phyloP scores from a whole-genome alignment of 2,329 filamentous ascomycete species.

The Trichoderma brevicompactum region DNA sequence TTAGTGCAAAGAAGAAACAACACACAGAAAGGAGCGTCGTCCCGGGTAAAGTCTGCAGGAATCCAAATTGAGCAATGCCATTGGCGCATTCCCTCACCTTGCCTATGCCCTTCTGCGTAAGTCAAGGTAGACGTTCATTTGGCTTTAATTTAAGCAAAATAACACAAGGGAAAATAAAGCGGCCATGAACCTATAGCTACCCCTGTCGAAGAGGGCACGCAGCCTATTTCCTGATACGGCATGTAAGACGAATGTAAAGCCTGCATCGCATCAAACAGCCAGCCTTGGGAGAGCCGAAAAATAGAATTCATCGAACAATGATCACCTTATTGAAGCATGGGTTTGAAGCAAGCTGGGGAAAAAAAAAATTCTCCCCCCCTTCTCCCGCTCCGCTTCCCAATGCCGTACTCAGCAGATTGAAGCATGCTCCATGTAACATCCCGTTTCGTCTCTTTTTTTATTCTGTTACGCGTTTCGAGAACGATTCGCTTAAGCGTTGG shows the following conservation, averaged over 20 bases:
- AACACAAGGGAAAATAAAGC: not conserved
- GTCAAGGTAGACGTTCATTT: not conserved
- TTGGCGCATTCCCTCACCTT: not conserved
- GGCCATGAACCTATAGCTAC: not conserved
- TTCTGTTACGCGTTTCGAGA: constrained; percentile 9
- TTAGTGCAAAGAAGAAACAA: constrained; percentile 10
- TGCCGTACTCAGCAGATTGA: constrained; percentile 9
- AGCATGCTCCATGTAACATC: not conserved
- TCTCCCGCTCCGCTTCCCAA: not conserved
- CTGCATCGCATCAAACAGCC: constrained; percentile 4
- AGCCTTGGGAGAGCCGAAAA: not conserved
- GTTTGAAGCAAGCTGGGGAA: not conserved
- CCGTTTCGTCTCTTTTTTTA: not conserved
- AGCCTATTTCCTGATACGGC: constrained; percentile 12
- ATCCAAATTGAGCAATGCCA: constrained; percentile 9
- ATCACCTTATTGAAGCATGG: constrained; percentile 16
- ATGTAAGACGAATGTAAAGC: constrained; percentile 3
- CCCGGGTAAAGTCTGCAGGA: constrained; percentile 19
- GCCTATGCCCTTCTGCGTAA: constrained; percentile 17
- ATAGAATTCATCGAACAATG: not conserved
- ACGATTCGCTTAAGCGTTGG: not conserved
- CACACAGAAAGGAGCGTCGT: not conserved
- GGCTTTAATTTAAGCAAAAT: not conserved
- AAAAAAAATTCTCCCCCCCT: not conserved
- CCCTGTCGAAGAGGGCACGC: not conserved